phyloP scores from a whole-genome alignment of 805 yeast genomes.

The Wickerhamomyces ciferrii region DNA sequence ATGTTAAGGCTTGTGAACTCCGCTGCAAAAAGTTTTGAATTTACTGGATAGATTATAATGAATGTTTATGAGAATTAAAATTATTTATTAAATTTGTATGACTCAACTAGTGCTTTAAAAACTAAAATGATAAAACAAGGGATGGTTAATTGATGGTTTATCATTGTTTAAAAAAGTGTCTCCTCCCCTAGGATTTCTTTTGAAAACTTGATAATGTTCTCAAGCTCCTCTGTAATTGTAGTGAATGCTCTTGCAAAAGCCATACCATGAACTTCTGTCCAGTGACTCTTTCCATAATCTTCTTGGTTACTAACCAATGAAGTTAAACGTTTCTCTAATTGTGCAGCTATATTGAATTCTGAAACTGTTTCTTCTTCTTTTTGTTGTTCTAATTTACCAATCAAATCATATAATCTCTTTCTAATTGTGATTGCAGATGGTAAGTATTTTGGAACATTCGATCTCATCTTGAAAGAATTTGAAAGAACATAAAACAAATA shows the following conservation, averaged over 20 bases:
- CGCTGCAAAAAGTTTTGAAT: background rate
- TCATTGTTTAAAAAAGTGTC: background rate
- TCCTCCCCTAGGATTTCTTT: constrained; percentile 43
- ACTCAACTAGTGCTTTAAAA: too few species aligned
- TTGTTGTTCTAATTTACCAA: constrained; percentile 25
- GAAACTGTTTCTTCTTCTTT: constrained; percentile 3
- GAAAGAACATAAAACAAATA: constrained; percentile 37
- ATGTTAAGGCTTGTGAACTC: background rate
- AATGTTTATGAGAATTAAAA: background rate
- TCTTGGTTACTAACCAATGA: constrained; percentile 2
- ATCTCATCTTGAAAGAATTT: constrained; percentile 33
- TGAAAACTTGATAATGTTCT: constrained; percentile 29
- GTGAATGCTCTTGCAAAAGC: constrained; percentile 45
- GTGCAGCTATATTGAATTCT: constrained; percentile 3
- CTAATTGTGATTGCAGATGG: constrained; percentile 40
- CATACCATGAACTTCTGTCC: constrained; percentile 44
- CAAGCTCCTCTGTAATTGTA: constrained; percentile 36
- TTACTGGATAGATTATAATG: background rate
- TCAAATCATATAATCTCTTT: constrained; percentile 35
- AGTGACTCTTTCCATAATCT: constrained; percentile 26
- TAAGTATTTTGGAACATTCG: constrained; percentile 35
- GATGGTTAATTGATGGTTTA: too few species aligned
- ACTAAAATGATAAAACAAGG: too few species aligned
- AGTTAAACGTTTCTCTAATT: constrained; percentile 8
- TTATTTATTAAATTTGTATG: background rate